Percentiles rank a stretch among this genome's conserved stretches.
phyloP scores from a whole-genome alignment of 1,284 basidiomycete genomes.

The Hypsizygus ulmarius region DNA sequence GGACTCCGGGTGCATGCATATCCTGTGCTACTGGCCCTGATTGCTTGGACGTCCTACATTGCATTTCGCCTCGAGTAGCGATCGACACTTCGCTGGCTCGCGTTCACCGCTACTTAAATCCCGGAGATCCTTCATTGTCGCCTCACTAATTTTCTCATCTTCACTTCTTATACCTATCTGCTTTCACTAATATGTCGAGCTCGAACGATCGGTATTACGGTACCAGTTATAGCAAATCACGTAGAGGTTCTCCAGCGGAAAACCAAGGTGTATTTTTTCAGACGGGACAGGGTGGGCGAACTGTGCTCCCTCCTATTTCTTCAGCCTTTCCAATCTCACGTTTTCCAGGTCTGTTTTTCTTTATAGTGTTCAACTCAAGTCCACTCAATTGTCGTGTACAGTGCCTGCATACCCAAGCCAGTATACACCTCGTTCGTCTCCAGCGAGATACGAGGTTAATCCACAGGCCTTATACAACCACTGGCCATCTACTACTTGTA shows the following conservation, averaged over 20 bases:
- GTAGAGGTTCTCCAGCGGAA: conserved; percentile 61
- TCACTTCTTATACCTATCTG: conserved; percentile 43
- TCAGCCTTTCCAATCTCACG: conserved; percentile 80
- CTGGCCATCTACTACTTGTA: conserved; percentile 52
- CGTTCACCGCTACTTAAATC: conserved; percentile 48
- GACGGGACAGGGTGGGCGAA: conserved; percentile 81
- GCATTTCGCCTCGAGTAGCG: conserved; percentile 25
- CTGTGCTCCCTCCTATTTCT: conserved; percentile 80
- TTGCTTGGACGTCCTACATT: conserved; percentile 25
- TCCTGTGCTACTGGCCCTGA: conserved; percentile 44
- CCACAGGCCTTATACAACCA: conserved; percentile 48
- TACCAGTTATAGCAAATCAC: conserved; percentile 49
- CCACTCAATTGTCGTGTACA: conserved; percentile 52
- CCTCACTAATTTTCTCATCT: conserved; percentile 50
- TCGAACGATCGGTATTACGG: conserved; percentile 58
- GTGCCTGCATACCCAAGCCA: conserved; percentile 56
- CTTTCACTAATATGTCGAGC: conserved; percentile 59
- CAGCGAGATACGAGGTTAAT: conserved; percentile 54
- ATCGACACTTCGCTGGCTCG: conserved; percentile 25
- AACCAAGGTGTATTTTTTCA: conserved; percentile 64
- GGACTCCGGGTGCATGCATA: conserved; percentile 45
- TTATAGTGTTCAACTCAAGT: conserved; percentile 46
- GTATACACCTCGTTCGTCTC: conserved; percentile 59
- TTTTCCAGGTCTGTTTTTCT: conserved; percentile 79
- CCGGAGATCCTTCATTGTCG: conserved; percentile 39